Conservation (phyloP, 164 flowering plant species). For the Houttuynia cordata region DNA sequence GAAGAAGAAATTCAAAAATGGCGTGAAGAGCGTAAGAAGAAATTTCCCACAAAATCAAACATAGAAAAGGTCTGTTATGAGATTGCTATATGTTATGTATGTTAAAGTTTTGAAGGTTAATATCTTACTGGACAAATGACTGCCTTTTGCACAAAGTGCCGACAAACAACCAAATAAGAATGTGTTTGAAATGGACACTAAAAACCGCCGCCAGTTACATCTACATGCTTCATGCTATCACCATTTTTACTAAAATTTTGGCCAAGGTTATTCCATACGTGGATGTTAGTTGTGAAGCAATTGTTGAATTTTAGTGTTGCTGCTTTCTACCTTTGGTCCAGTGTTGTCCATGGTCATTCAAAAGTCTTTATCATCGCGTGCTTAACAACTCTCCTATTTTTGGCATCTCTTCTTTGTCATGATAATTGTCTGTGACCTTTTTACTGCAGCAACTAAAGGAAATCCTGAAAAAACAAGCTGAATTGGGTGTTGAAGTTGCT, state of each 20-base stretch:
- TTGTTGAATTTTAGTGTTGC: neutral
- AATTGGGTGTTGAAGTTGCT: conserved; percentile 83
- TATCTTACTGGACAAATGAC: no score
- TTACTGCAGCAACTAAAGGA: conserved; percentile 78
- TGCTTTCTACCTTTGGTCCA: neutral
- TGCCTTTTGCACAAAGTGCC: conserved; percentile 28
- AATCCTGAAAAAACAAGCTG: conserved; percentile 79
- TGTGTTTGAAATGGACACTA: conserved; percentile 16
- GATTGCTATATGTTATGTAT: neutral
- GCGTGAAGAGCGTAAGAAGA: conserved; percentile 73
- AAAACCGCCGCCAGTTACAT: conserved; percentile 50
- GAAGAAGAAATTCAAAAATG: conserved; percentile 72
- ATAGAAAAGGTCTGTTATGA: conserved; percentile 35
- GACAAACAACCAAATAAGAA: conserved; percentile 11
- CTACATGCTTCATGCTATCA: neutral
- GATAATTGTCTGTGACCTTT: neutral
- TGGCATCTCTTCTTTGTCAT: neutral
- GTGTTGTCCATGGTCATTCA: neutral
- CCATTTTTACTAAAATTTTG: neutral
- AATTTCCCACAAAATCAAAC: conserved; percentile 51
- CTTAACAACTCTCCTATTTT: no score
- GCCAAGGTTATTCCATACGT: neutral
- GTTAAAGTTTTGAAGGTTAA: no score
- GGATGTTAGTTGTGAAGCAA: neutral
- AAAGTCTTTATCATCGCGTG: no score